These are phyloP conservation scores for Mrakiaceae sp. DNA, from an alignment of 1,284 basidiomycete genomes.

Conservation along the genomic window DNA sequence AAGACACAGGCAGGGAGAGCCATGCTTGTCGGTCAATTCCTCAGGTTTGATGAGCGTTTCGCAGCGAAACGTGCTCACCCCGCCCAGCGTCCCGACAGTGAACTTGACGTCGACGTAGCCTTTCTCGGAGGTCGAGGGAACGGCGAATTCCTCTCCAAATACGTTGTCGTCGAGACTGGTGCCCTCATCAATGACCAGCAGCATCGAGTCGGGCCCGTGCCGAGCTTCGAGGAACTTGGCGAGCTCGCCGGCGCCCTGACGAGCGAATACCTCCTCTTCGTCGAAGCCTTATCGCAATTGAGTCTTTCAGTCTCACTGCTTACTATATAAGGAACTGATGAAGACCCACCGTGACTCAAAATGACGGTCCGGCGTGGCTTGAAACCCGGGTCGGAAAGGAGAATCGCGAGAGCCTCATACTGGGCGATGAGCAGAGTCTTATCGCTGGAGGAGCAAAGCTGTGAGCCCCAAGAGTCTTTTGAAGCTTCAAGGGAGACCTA, in stretches of 20 bases:
- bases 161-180: conserved; percentile 26
- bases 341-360: conserved; percentile 24
- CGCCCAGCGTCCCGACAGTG: conserved; percentile 31
- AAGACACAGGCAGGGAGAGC: too few relatives aligned
- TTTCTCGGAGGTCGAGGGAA: conserved; percentile 31
- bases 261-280: conserved; percentile 31
- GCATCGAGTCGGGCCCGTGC: conserved; percentile 32
- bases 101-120: conserved; percentile 32
- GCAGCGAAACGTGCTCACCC: conserved; percentile 4
- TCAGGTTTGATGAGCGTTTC: too few relatives aligned
- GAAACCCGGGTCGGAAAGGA: conserved; percentile 28
- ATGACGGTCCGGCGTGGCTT: conserved; percentile 32
- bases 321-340: neutral
- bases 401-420: conserved; percentile 33
- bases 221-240: conserved; percentile 31
- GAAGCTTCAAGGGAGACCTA: neutral
- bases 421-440: conserved; percentile 20
- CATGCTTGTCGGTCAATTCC: too few relatives aligned
- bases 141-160: conserved; percentile 29
- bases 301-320: neutral
- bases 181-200: conserved; percentile 37
- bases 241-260: conserved; percentile 32
- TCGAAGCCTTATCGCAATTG: conserved; percentile 8
- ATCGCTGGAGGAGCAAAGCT: neutral
- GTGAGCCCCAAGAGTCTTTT: neutral